Conservation (phyloP, 345 rosid genomes). For the Pistacia integerrima region DNA sequence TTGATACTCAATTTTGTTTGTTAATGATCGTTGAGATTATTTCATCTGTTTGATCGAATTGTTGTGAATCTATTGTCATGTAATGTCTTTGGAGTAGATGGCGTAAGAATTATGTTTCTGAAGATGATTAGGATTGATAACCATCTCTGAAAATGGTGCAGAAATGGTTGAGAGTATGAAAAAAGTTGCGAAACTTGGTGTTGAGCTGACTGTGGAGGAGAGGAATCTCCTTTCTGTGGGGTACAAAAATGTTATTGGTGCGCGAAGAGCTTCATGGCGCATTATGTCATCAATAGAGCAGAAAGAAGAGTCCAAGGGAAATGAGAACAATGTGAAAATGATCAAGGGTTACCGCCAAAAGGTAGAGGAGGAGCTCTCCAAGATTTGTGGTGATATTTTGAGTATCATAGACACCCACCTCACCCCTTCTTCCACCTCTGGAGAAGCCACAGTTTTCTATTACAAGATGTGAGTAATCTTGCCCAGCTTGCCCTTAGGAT, state of each 20-base stretch:
- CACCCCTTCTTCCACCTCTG: slow-evolving; percentile 75
- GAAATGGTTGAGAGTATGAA: slow-evolving; percentile 99
- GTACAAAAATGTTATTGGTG: slow-evolving; percentile 93
- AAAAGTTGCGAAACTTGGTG: slow-evolving; percentile 69
- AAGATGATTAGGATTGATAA: neutral
- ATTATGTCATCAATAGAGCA: slow-evolving; percentile 97
- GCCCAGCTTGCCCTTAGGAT: neutral
- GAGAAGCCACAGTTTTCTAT: slow-evolving; percentile 98
- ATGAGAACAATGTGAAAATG: slow-evolving; percentile 78
- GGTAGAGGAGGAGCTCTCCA: slow-evolving; percentile 92
- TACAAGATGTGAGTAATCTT: slow-evolving; percentile 73
- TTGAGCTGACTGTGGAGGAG: slow-evolving; percentile 95
- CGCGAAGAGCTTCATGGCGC: slow-evolving; percentile 94
- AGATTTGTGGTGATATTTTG: slow-evolving; percentile 84
- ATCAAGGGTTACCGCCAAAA: slow-evolving; percentile 80
- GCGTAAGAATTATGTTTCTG: neutral
- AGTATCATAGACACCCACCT: slow-evolving; percentile 84
- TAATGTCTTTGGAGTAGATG: neutral
- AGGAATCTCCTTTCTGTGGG: slow-evolving; percentile 96
- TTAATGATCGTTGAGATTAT: too few relatives aligned
- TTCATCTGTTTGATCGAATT: too few relatives aligned
- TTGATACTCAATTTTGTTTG: too few relatives aligned
- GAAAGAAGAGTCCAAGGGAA: slow-evolving; percentile 93
- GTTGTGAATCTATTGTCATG: too few relatives aligned
- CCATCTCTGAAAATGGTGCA: slow-evolving; percentile 23